Conservation (phyloP, 345 rosid species). For the Xanthoceras sorbifolium region DNA sequence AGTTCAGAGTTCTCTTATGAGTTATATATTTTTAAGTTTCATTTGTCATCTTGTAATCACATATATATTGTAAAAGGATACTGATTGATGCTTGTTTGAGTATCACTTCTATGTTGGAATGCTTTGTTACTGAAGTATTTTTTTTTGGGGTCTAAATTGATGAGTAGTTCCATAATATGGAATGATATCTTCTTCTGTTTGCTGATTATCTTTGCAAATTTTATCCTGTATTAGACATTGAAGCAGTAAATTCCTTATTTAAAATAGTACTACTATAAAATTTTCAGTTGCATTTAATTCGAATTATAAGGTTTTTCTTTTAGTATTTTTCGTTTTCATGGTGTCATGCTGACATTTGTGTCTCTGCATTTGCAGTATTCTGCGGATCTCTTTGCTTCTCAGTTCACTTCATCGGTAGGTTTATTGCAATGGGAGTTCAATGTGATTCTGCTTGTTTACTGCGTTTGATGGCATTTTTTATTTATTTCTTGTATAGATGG, state of each 20-base stretch:
- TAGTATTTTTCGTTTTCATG: not conserved
- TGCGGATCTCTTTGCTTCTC: conserved; percentile 22
- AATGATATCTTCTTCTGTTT: not conserved
- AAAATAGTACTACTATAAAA: not conserved
- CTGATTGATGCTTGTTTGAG: not conserved
- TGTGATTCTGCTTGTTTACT: not conserved
- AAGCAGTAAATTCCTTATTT: not conserved
- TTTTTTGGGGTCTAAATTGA: not conserved
- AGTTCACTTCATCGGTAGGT: conserved; percentile 31
- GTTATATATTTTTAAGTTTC: not conserved
- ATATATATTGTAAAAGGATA: not conserved
- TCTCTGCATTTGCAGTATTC: conserved; percentile 23
- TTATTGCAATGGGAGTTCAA: not conserved
- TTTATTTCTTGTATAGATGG: conserved; percentile 22
- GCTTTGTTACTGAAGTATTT: not conserved
- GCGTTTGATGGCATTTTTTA: not conserved
- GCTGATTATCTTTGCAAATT: not conserved
- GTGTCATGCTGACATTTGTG: conserved; percentile 18
- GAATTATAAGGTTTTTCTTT: not conserved
- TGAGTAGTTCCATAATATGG: not conserved
- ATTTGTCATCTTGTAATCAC: not conserved
- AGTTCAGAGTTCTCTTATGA: not conserved
- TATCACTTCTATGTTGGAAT: not conserved
- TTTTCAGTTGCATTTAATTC: not conserved
- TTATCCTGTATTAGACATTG: not conserved